Conservation (phyloP, 2,329 filamentous ascomycete species). For the Colletotrichum neosansevieriae region DNA sequence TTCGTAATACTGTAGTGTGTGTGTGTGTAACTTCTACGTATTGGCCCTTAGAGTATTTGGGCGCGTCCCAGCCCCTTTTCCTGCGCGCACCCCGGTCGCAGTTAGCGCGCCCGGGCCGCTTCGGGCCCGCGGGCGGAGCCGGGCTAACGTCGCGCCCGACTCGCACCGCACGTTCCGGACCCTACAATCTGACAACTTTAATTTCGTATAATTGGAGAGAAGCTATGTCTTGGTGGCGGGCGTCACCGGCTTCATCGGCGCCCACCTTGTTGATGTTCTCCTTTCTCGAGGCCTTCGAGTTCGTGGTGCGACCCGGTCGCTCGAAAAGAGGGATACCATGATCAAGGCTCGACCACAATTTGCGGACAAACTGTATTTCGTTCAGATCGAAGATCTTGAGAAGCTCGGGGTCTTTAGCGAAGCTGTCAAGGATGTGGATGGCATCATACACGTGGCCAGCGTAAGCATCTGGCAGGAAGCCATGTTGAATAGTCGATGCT, state of each 20-base stretch:
- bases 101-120: too few relatives aligned
- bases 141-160: too few relatives aligned
- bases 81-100: too few relatives aligned
- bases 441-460: slow-evolving; percentile 59
- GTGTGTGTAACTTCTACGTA: too few relatives aligned
- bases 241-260: slow-evolving; percentile 43
- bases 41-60: too few relatives aligned
- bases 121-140: too few relatives aligned
- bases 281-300: slow-evolving; percentile 48
- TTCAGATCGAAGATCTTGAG: slow-evolving; percentile 57
- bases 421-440: slow-evolving; percentile 55
- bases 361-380: slow-evolving; percentile 53
- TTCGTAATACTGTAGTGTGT: too few relatives aligned
- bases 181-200: too few relatives aligned
- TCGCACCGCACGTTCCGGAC: too few relatives aligned
- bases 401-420: slow-evolving; percentile 51
- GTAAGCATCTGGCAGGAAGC: slow-evolving; percentile 44
- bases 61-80: too few relatives aligned
- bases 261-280: slow-evolving; percentile 50
- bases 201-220: too few relatives aligned
- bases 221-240: slow-evolving; percentile 21
- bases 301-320: slow-evolving; percentile 47
- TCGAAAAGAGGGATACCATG: slow-evolving; percentile 50
- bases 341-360: slow-evolving; percentile 52
- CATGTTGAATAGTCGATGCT: background rate